Conservation (phyloP, 2,329 filamentous ascomycete species). For the Elsinoe arachidis region DNA sequence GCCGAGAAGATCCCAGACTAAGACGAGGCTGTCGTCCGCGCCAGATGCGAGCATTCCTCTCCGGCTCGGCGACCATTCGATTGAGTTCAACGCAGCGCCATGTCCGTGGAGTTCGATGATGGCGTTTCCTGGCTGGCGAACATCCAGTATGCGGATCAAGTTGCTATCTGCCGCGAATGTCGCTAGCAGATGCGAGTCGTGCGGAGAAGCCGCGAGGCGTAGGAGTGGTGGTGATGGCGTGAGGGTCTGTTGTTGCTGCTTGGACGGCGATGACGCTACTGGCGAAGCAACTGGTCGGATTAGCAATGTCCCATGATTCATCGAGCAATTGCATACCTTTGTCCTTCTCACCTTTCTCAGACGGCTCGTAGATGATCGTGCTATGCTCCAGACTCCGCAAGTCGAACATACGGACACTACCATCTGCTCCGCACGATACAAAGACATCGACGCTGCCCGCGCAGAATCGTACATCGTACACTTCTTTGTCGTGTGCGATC, state of each 20-base stretch:
- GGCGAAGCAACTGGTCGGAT: conserved; percentile 32
- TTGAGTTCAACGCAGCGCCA: conserved; percentile 73
- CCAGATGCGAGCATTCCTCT: conserved; percentile 85
- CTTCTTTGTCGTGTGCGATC: conserved; percentile 97
- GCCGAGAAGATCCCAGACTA: conserved; percentile 89
- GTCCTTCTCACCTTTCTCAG: conserved; percentile 61
- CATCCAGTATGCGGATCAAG: conserved; percentile 87
- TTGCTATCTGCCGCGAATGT: conserved; percentile 93
- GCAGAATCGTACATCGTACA: conserved; percentile 97
- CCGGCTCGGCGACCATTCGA: conserved; percentile 88
- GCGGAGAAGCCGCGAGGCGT: conserved; percentile 79
- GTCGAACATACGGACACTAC: conserved; percentile 98
- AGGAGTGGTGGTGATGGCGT: conserved; percentile 56
- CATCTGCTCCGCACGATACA: conserved; percentile 93
- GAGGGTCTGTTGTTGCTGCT: conserved; percentile 58
- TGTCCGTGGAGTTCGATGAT: conserved; percentile 89
- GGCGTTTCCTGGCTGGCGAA: conserved; percentile 90
- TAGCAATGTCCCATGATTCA: neutral
- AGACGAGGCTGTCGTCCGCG: conserved; percentile 81
- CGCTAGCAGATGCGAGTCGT: conserved; percentile 91
- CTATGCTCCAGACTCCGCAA: conserved; percentile 92
- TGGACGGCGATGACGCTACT: conserved; percentile 61
- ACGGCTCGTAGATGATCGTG: conserved; percentile 97
- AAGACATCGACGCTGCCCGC: conserved; percentile 98
- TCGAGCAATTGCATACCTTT: conserved; percentile 30